Conservation (phyloP, 2,329 filamentous ascomycete genomes). For the Trichoderma sp. region DNA sequence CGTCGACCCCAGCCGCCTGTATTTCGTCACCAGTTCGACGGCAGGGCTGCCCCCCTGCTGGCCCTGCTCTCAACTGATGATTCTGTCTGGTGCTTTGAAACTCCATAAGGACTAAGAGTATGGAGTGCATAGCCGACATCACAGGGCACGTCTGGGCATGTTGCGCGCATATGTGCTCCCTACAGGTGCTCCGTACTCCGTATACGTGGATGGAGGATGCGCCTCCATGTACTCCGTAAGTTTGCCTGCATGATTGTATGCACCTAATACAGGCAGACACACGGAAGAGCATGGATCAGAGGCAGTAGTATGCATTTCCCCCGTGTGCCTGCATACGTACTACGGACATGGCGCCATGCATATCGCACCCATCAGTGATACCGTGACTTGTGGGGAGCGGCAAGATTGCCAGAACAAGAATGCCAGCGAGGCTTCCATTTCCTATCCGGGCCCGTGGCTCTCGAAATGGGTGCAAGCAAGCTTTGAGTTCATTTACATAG, state of each 20-base stretch:
- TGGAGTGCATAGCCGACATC: not conserved
- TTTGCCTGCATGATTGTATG: not conserved
- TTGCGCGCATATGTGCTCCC: not conserved
- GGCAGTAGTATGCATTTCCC: constrained; percentile 9
- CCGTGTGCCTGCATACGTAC: constrained; percentile 13
- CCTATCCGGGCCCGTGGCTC: not conserved
- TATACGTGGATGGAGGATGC: too few relatives aligned
- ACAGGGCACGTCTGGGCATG: not conserved
- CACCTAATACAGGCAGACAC: not conserved
- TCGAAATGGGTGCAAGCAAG: not conserved
- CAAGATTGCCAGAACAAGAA: not conserved
- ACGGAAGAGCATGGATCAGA: not conserved
- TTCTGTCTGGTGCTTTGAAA: not conserved
- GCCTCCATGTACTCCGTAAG: too few relatives aligned
- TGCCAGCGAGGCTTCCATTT: not conserved
- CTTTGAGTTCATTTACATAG: not conserved
- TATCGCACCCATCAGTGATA: not conserved
- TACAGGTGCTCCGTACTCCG: not conserved
- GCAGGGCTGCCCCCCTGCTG: constrained; percentile 1
- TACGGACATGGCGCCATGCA: constrained; percentile 8
- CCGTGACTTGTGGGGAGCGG: constrained; percentile 1
- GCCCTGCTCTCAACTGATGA: not conserved
- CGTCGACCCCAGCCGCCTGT: not conserved
- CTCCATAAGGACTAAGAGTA: not conserved
- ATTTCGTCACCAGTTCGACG: constrained; percentile 13